Conservation (phyloP, 768 basidiomycete genomes). For the Naematelia aurantialba region DNA sequence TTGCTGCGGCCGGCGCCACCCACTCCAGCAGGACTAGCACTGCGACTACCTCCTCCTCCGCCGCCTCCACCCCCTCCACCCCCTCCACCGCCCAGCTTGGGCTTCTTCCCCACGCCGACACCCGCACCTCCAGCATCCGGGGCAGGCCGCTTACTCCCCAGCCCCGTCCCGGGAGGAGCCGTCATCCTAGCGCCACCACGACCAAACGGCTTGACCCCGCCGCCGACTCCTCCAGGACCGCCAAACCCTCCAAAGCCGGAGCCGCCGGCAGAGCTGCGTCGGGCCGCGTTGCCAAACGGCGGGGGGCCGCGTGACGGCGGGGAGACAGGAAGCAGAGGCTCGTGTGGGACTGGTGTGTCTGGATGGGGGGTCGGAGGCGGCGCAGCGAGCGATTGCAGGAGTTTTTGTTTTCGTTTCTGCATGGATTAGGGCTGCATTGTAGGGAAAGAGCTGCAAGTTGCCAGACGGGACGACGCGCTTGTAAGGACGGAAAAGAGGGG, state of each 20-base stretch:
- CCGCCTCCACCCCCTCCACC: not conserved
- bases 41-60: not conserved
- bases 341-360: conserved; percentile 14
- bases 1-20: not conserved
- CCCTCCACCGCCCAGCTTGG: not conserved
- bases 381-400: not conserved
- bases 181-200: not conserved
- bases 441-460: no score
- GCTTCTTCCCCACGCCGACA: not conserved
- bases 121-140: not conserved
- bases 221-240: no score
- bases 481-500: no score
- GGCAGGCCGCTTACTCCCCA: not conserved
- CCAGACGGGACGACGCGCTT: no score
- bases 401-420: conserved; percentile 7
- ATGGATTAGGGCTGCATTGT: not conserved
- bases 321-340: conserved; percentile 15
- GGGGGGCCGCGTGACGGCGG: conserved; percentile 16
- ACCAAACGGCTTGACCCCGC: not conserved
- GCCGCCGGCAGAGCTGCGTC: not conserved
- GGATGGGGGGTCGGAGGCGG: conserved; percentile 8
- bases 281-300: not conserved
- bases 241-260: no score
- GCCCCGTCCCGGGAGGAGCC: not conserved
- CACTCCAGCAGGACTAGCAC: not conserved